Percentiles rank a stretch among this genome's conserved stretches.
Evolutionary conservation across 495 filamentous ascomycete species (phyloP).

Genomic region (Hypoxylon rickii): DNA sequence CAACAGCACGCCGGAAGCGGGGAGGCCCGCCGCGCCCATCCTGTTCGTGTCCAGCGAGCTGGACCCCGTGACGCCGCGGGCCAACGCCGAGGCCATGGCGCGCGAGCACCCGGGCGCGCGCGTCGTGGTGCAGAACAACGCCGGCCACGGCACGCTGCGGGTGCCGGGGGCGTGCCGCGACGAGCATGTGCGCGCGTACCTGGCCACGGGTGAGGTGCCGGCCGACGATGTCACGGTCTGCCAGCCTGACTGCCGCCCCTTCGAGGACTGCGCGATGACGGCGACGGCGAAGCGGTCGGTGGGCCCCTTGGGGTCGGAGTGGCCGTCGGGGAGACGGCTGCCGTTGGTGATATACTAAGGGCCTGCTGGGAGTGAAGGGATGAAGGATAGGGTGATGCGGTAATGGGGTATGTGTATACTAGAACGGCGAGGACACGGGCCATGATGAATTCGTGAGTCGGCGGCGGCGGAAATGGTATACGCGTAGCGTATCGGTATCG

Average conservation of each 20-base stretch:
- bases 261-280: slow-evolving; percentile 11
- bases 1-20: background rate
- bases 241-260: slow-evolving; percentile 30
- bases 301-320: background rate
- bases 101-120: slow-evolving; percentile 26
- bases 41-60: slow-evolving; percentile 37
- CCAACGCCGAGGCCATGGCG: slow-evolving; percentile 36
- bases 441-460: too few relatives aligned
- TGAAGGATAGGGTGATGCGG: background rate
- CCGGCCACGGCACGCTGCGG: slow-evolving; percentile 35
- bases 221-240: slow-evolving; percentile 26
- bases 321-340: background rate
- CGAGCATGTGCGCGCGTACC: slow-evolving; percentile 29
- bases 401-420: background rate
- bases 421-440: too few relatives aligned
- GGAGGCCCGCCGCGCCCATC: slow-evolving; percentile 33
- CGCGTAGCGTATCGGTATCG: too few relatives aligned
- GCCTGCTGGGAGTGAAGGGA: background rate
- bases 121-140: slow-evolving; percentile 36
- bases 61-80: slow-evolving; percentile 43
- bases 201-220: slow-evolving; percentile 37
- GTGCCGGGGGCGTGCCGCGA: slow-evolving; percentile 33
- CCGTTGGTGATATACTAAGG: background rate
- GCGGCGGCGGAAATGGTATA: too few relatives aligned
- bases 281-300: background rate